phyloP scores from a whole-genome alignment of 257 asterid genomes.

The Ocimum tenuiflorum region DNA sequence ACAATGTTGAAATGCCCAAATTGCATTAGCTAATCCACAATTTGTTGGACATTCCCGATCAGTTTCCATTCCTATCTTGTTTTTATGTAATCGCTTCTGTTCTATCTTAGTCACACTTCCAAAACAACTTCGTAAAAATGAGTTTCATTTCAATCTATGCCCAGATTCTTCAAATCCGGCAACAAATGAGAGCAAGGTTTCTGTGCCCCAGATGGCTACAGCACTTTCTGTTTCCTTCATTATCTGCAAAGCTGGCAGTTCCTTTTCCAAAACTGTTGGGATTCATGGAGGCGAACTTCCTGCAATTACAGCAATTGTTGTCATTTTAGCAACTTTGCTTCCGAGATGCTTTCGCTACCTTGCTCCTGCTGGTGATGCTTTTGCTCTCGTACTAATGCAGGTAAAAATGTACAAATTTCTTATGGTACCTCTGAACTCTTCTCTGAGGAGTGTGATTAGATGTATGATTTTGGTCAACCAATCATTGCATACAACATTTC shows the following conservation, averaged over 20 bases:
- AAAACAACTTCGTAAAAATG: not conserved
- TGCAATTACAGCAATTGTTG: constrained; percentile 59
- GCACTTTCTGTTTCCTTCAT: constrained; percentile 63
- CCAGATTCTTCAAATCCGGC: constrained; percentile 34
- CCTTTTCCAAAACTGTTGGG: constrained; percentile 27
- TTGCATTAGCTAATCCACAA: not conserved
- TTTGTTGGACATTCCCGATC: not conserved
- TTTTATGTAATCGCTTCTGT: not conserved
- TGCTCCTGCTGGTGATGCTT: constrained; percentile 71
- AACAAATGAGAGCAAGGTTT: constrained; percentile 37
- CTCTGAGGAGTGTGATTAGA: not conserved
- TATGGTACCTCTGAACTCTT: not conserved
- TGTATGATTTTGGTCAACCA: not conserved
- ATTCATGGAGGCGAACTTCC: constrained; percentile 66
- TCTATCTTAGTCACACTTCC: too few relatives aligned
- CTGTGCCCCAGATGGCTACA: constrained; percentile 51
- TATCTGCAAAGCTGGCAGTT: constrained; percentile 56
- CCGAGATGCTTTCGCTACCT: constrained; percentile 52
- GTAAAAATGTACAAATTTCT: constrained; percentile 20
- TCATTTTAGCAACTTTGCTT: constrained; percentile 53
- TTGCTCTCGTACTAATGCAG: constrained; percentile 63
- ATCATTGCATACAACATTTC: too few relatives aligned
- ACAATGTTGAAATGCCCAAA: not conserved
- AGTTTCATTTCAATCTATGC: constrained; percentile 11
- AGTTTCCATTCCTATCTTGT: not conserved